These are phyloP conservation scores for Mycocalia duriaeana DNA, from an alignment of 1,284 basidiomycete genomes.

Conservation along the genomic window DNA sequence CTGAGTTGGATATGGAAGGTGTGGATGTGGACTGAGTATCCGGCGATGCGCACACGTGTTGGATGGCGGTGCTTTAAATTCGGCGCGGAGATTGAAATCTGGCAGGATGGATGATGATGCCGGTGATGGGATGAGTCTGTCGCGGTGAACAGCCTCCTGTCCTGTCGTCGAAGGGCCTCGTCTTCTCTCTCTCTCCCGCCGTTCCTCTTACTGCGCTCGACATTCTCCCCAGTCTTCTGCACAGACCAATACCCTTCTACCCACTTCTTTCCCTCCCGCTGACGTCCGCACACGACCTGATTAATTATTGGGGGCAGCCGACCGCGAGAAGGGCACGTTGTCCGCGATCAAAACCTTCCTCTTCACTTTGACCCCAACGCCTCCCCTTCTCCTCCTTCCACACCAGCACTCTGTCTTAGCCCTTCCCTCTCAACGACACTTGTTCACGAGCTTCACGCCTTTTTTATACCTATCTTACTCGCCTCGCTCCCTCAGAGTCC, in stretches of 20 bases:
- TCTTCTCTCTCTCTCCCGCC: neutral
- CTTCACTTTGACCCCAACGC: conserved; percentile 47
- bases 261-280: too few relatives aligned
- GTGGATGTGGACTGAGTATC: too few relatives aligned
- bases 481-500: neutral
- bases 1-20: neutral
- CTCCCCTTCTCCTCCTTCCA: conserved; percentile 53
- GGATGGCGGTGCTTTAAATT: too few relatives aligned
- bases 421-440: conserved; percentile 21
- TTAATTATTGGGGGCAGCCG: conserved; percentile 24
- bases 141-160: too few relatives aligned
- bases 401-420: conserved; percentile 44
- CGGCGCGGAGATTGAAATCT: too few relatives aligned
- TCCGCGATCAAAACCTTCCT: conserved; percentile 54
- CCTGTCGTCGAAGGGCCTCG: too few relatives aligned
- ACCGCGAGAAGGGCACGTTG: conserved; percentile 58
- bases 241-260: too few relatives aligned
- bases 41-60: too few relatives aligned
- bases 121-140: too few relatives aligned
- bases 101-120: too few relatives aligned
- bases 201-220: neutral
- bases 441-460: conserved; percentile 34
- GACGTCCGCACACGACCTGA: conserved; percentile 7
- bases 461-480: conserved; percentile 59
- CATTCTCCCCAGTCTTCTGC: neutral